These are phyloP conservation scores for Suhomyces canberraensis DNA, from an alignment of 805 yeast species.

Conservation along the genomic window DNA sequence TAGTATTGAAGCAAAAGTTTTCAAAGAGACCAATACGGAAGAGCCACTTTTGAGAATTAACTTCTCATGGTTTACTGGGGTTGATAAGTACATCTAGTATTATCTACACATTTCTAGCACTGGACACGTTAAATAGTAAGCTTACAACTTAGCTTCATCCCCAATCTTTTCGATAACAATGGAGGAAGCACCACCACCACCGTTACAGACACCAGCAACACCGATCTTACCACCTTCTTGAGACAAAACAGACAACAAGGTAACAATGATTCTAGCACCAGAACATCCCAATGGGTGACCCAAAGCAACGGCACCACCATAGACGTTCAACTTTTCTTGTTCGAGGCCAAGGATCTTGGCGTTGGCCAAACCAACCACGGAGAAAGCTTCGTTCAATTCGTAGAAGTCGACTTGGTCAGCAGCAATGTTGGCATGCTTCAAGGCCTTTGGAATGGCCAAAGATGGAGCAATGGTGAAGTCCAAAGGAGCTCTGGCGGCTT, in stretches of 20 bases:
- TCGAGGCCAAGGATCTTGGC: slow-evolving; percentile 64
- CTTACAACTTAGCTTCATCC: slow-evolving; percentile 34
- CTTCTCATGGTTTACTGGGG: too few species aligned
- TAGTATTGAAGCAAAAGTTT: too few species aligned
- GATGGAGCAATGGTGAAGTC: slow-evolving; percentile 97
- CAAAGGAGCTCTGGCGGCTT: slow-evolving; percentile 92
- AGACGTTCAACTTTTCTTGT: slow-evolving; percentile 70
- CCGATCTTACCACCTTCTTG: slow-evolving; percentile 86
- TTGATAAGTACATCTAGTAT: too few species aligned
- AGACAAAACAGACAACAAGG: slow-evolving; percentile 70
- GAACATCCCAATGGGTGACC: slow-evolving; percentile 96
- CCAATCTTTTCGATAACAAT: slow-evolving; percentile 73
- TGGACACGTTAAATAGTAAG: too few species aligned
- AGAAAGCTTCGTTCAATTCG: slow-evolving; percentile 97
- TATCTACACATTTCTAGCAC: too few species aligned
- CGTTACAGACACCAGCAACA: slow-evolving; percentile 95
- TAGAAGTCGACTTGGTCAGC: slow-evolving; percentile 76
- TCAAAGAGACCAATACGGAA: too few species aligned
- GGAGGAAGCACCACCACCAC: slow-evolving; percentile 99
- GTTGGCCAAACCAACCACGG: slow-evolving; percentile 94
- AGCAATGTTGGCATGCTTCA: slow-evolving; percentile 74
- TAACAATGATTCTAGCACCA: slow-evolving; percentile 92
- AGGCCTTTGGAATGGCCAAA: slow-evolving; percentile 92
- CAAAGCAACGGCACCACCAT: slow-evolving; percentile 95
- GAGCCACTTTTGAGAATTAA: too few species aligned